Evolutionary conservation across 176 grass and related monocot species (phyloP), one percentile per base, ranked within the genome.

Genomic region (Oryza coarctata): DNA sequence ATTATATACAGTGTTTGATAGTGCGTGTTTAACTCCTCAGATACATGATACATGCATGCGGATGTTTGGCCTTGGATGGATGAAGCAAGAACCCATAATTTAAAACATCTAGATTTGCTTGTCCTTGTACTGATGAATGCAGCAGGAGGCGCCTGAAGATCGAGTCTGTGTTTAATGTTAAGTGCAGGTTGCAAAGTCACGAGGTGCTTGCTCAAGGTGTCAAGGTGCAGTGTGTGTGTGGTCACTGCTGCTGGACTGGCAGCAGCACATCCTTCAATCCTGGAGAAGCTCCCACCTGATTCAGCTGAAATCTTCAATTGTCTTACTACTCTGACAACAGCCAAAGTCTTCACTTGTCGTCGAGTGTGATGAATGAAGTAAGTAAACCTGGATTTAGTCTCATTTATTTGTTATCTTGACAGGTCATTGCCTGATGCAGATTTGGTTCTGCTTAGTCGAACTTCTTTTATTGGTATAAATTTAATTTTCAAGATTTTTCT

Each of bases 121-220:
- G 43, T 68, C 23, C 12, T 25, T 47, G 63, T 31, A 39, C 49
- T 31, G 38, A 80, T 63, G 32, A 45, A 65, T 77, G 65, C 73
- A 52, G 30, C 66, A 63, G 31, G 55, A 52, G 49, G 5, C 30
- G 55, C 67, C 57, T 87, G 57, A 65, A 25, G 38, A 36, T 36
- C 3, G 32, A 64, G 65, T 60, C 75, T 40, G 66, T 60, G 55
- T 62, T 70, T 40, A 33, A 70, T 41, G 50, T 75, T 27, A 30
- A 70, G 38, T 80, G 63, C 76, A 63, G 70, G 87, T 63, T 79
- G 3, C 70, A 63, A 62, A 75, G 70, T 84, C 87, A 84, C 69
- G 63, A 84, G 82, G 38, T 67, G 62, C 76, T 80, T 84, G 62
- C 49, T 78, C 63, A 73, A 68, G 26, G 35, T 36, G 35, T 77